Percentiles rank a stretch among this genome's conserved stretches.
phyloP scores from a whole-genome alignment of 768 basidiomycete species.

The Suillus lakei region DNA sequence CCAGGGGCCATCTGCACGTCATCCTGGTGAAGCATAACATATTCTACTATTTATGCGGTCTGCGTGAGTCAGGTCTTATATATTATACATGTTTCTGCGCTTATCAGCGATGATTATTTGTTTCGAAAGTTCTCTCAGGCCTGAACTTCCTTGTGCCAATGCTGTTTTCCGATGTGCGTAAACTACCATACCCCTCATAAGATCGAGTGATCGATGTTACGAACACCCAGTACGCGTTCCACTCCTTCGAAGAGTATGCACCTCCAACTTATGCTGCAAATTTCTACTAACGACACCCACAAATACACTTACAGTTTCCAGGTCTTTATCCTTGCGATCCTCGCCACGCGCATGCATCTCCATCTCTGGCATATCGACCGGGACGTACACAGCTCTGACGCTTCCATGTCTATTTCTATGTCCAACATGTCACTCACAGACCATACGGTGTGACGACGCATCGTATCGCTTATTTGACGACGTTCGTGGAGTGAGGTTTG shows the following conservation, averaged over 20 bases:
- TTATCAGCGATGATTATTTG: too few species aligned
- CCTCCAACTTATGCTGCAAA: neutral
- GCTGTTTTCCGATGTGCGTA: neutral
- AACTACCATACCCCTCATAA: neutral
- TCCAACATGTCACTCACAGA: neutral
- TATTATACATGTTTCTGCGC: too few species aligned
- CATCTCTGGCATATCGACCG: neutral
- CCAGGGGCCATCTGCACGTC: too few species aligned
- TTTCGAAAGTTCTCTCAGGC: neutral
- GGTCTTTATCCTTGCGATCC: neutral
- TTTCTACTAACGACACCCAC: neutral
- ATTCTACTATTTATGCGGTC: too few species aligned
- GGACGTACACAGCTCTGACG: neutral
- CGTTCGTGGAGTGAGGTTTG: neutral
- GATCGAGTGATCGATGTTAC: neutral
- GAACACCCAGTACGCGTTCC: neutral
- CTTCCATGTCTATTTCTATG: neutral
- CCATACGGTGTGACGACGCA: neutral
- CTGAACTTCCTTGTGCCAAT: neutral
- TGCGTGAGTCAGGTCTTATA: too few species aligned
- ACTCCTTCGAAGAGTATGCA: neutral
- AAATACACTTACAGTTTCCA: neutral
- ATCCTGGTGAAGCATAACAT: too few species aligned
- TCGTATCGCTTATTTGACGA: neutral
- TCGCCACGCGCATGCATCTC: neutral